These are phyloP conservation scores for Conringia planisiliqua DNA, from an alignment of 345 rosid species.

Conservation along the genomic window DNA sequence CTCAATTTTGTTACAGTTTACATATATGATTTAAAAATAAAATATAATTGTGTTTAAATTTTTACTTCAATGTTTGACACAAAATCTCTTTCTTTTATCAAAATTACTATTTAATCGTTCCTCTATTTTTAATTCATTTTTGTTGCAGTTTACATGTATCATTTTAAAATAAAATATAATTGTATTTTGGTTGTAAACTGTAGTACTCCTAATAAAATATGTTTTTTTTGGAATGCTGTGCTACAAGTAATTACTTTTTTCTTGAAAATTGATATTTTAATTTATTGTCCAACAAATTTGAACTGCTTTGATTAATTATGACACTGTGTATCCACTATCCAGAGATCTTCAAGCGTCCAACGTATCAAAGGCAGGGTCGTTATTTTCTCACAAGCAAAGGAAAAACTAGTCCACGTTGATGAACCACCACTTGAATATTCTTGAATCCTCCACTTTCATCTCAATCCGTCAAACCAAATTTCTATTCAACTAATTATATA, in stretches of 20 bases:
- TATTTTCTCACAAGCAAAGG: constrained; percentile 26
- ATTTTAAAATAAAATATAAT: background rate
- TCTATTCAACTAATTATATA: background rate
- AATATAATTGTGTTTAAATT: background rate
- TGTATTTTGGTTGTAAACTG: background rate
- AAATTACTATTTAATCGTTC: too few relatives aligned
- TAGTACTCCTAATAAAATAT: background rate
- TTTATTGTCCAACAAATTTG: constrained; percentile 11
- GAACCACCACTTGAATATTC: constrained; percentile 35
- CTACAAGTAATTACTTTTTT: background rate
- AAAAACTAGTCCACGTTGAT: constrained; percentile 29
- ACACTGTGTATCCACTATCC: background rate
- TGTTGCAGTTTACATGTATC: background rate
- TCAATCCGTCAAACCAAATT: constrained; percentile 29
- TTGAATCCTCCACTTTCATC: background rate
- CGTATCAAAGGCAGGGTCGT: background rate
- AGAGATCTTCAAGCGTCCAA: background rate
- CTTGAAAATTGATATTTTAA: background rate
- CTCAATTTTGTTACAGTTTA: background rate
- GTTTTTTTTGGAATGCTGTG: background rate
- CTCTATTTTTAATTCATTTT: background rate
- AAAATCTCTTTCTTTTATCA: background rate
- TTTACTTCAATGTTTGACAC: background rate
- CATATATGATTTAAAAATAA: background rate
- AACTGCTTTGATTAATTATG: constrained; percentile 10